Evolutionary conservation across 306 rosid genomes (phyloP).

Genomic region (Dalbergia cochinchinensis): DNA sequence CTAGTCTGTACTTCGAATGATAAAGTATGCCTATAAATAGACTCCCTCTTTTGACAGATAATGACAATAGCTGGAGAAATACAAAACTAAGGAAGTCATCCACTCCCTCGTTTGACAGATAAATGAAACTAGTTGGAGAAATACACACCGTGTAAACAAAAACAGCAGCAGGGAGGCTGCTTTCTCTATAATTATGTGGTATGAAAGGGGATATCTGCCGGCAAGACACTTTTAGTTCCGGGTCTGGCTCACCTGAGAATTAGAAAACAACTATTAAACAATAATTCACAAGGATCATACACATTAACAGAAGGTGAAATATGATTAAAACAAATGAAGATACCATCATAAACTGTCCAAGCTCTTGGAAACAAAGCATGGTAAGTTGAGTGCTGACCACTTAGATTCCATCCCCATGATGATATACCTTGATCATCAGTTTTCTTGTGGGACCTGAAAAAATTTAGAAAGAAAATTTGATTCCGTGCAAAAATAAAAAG

Average conservation of each 20-base stretch:
- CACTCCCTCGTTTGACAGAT: neutral
- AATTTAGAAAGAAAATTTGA: constrained; percentile 31
- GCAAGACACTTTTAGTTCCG: constrained; percentile 92
- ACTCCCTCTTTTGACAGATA: too few relatives aligned
- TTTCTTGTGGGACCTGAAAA: constrained; percentile 61
- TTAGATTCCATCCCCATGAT: constrained; percentile 99
- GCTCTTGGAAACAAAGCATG: constrained; percentile 99
- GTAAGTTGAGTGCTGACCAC: constrained; percentile 96
- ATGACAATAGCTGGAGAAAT: too few relatives aligned
- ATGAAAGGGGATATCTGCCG: constrained; percentile 97
- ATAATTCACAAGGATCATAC: constrained; percentile 12
- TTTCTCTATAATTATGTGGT: constrained; percentile 93
- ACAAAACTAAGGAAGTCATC: constrained; percentile 25
- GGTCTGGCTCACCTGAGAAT: constrained; percentile 92
- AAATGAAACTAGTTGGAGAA: constrained; percentile 33
- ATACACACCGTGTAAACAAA: constrained; percentile 88
- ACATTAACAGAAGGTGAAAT: constrained; percentile 4
- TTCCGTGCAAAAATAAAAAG: constrained; percentile 14
- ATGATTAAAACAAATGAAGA: constrained; percentile 42
- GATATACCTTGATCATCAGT: constrained; percentile 87
- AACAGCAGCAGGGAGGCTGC: constrained; percentile 97
- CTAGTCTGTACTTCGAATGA: constrained; percentile 29
- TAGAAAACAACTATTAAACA: constrained; percentile 37
- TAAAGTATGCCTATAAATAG: neutral
- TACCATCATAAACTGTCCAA: constrained; percentile 99